Evolutionary conservation across 306 rosid genomes (phyloP).

Genomic region (Adenanthera pavonina): DNA sequence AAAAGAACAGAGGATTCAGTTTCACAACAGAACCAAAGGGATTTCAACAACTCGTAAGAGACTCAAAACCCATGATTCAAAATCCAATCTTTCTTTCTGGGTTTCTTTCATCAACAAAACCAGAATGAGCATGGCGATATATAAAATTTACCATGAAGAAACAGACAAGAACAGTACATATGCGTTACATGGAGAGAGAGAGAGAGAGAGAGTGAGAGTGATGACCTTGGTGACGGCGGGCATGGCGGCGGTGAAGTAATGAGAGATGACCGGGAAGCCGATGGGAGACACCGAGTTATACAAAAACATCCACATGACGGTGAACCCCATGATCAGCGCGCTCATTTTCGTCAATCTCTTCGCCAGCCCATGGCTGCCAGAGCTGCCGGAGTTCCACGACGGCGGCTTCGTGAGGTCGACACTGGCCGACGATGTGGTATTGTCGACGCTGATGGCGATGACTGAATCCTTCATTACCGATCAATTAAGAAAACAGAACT

Average conservation of each 20-base stretch:
- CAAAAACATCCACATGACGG: conserved; percentile 41
- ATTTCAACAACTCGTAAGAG: neutral
- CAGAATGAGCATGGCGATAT: neutral
- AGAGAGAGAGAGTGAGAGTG: conserved; percentile 14
- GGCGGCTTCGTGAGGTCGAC: conserved; percentile 17
- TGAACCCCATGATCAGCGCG: conserved; percentile 43
- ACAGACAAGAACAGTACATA: neutral
- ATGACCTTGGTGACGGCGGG: conserved; percentile 34
- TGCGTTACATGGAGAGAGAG: neutral
- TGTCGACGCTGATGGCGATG: neutral
- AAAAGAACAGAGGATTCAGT: neutral
- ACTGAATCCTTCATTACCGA: conserved; percentile 42
- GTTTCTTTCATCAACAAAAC: neutral
- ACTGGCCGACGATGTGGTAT: neutral
- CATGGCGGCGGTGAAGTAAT: conserved; percentile 22
- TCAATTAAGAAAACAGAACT: neutral
- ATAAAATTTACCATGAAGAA: neutral
- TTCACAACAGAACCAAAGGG: neutral
- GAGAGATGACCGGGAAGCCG: conserved; percentile 42
- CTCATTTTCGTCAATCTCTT: conserved; percentile 25
- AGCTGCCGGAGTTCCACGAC: conserved; percentile 29
- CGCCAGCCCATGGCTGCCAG: conserved; percentile 16
- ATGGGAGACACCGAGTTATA: conserved; percentile 44
- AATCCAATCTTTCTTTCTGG: conserved; percentile 10
- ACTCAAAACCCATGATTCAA: conserved; percentile 22